Conservation (phyloP, 768 basidiomycete genomes). For the Multifurca ochricompacta region DNA sequence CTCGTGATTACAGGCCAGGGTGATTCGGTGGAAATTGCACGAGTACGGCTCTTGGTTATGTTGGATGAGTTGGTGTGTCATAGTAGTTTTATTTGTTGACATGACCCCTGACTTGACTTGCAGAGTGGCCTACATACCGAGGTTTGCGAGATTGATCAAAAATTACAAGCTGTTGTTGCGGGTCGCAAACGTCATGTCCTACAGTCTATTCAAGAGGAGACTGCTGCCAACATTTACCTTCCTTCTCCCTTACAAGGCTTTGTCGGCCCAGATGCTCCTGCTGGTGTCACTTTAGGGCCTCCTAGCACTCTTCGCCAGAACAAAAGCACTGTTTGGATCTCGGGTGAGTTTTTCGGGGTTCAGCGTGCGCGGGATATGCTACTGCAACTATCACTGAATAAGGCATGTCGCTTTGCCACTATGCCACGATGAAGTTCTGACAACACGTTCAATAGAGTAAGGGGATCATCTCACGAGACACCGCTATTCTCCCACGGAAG, state of each 20-base stretch:
- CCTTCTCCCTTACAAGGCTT: conserved; percentile 87
- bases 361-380: conserved; percentile 95
- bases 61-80: conserved; percentile 83
- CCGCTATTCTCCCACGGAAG: conserved; percentile 90
- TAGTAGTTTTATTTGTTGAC: background rate
- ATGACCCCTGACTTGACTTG: background rate
- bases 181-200: conserved; percentile 81
- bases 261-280: conserved; percentile 54
- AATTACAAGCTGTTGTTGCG: conserved; percentile 85
- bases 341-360: conserved; percentile 95
- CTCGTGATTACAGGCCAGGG: conserved; percentile 83
- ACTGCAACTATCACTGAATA: conserved; percentile 75
- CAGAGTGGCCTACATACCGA: conserved; percentile 91
- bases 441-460: conserved; percentile 52
- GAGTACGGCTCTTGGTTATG: conserved; percentile 87
- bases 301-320: conserved; percentile 41
- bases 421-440: background rate
- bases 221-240: conserved; percentile 93
- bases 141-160: conserved; percentile 88
- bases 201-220: conserved; percentile 94
- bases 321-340: conserved; percentile 86
- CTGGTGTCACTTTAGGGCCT: conserved; percentile 35
- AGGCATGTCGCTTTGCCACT: conserved; percentile 42
- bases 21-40: conserved; percentile 85
- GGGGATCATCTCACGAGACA: conserved; percentile 84